phyloP scores from a whole-genome alignment of 768 basidiomycete genomes.

The Boletales sp. region DNA sequence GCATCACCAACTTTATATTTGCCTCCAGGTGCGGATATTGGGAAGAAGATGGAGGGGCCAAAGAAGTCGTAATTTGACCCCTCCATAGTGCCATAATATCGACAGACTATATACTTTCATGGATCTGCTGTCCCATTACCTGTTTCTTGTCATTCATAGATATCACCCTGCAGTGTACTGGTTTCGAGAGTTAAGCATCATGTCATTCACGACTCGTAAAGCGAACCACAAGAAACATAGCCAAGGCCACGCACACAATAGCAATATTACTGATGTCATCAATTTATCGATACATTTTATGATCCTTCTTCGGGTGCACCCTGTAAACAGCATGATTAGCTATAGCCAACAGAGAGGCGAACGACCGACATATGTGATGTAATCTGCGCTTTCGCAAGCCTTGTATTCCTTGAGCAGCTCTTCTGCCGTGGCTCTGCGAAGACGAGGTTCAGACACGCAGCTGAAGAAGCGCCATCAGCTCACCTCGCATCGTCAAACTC shows the following conservation, averaged over 20 bases:
- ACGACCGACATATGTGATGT: slow-evolving; percentile 76
- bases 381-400: slow-evolving; percentile 93
- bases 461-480: slow-evolving; percentile 11
- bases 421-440: slow-evolving; percentile 71
- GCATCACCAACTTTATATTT: slow-evolving; percentile 2
- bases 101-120: slow-evolving; percentile 21
- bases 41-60: slow-evolving; percentile 77
- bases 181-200: slow-evolving; percentile 1
- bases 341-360: not conserved
- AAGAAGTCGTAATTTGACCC: slow-evolving; percentile 61
- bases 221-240: not conserved
- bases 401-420: slow-evolving; percentile 92
- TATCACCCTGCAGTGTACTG: slow-evolving; percentile 21
- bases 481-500: slow-evolving; percentile 98
- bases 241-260: not conserved
- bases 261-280: not conserved
- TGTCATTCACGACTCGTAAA: not conserved
- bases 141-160: slow-evolving; percentile 21
- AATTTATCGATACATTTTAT: slow-evolving; percentile 4
- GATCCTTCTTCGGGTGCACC: slow-evolving; percentile 34
- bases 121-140: slow-evolving; percentile 16
- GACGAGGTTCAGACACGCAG: not conserved
- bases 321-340: slow-evolving; percentile 15
- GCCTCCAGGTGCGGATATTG: slow-evolving; percentile 67
- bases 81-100: slow-evolving; percentile 33